A percentile compares a stretch with the other conserved stretches of the same genome.
phyloP scores from a whole-genome alignment of 768 basidiomycete genomes.

The Mycena haematopus region DNA sequence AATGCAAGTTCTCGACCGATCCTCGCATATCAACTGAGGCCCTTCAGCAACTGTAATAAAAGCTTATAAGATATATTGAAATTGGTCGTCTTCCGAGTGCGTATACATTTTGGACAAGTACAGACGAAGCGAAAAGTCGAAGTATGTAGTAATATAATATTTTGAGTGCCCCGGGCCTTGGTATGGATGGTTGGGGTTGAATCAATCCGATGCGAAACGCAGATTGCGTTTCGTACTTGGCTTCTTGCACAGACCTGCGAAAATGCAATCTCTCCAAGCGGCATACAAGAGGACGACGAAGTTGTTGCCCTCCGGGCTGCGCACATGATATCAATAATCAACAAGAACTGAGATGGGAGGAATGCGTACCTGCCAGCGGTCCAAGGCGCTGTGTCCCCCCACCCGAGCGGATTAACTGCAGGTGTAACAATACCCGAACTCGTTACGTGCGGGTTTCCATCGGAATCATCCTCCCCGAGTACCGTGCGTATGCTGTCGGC shows the following conservation, averaged over 20 bases:
- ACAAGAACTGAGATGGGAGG: background rate
- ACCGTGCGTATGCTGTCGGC: conserved; percentile 36
- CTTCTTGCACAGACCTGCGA: conserved; percentile 27
- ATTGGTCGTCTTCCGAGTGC: too few relatives aligned
- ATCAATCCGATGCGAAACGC: background rate
- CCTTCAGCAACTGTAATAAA: too few relatives aligned
- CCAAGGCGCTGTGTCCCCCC: conserved; percentile 40
- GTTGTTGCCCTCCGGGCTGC: conserved; percentile 45
- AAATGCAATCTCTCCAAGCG: conserved; percentile 47
- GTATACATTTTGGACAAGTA: too few relatives aligned
- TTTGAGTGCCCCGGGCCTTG: too few relatives aligned
- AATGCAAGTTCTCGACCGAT: too few relatives aligned
- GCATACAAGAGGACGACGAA: conserved; percentile 46
- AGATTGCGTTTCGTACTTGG: background rate
- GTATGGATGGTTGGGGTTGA: background rate
- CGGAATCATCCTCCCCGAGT: conserved; percentile 33
- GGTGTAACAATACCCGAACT: conserved; percentile 43
- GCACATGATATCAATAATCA: background rate
- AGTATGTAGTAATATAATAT: too few relatives aligned
- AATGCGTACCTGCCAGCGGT: conserved; percentile 35
- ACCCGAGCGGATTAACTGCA: conserved; percentile 45
- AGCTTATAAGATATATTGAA: too few relatives aligned
- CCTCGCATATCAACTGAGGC: too few relatives aligned
- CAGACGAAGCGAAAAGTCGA: too few relatives aligned
- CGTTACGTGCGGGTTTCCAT: conserved; percentile 35